phyloP scores from a whole-genome alignment of 495 filamentous ascomycete species.

The Xanthoparmelia taractica region DNA sequence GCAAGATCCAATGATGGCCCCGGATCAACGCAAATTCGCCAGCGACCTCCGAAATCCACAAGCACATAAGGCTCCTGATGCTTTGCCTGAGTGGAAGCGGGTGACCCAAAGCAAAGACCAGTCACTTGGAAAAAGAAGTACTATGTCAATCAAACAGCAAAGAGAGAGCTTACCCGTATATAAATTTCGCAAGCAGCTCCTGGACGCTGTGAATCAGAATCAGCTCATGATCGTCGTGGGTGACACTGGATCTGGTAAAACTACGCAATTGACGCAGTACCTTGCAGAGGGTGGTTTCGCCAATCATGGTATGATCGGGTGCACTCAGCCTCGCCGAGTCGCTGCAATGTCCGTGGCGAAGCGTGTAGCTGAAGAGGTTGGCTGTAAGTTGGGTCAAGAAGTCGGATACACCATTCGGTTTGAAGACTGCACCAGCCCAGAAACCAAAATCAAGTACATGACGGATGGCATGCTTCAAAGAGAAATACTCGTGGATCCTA shows the following conservation, averaged over 20 bases:
- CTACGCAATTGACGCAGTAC: slow-evolving; percentile 92
- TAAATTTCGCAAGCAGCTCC: slow-evolving; percentile 79
- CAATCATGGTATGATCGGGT: slow-evolving; percentile 87
- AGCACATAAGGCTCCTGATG: slow-evolving; percentile 50
- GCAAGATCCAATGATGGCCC: slow-evolving; percentile 90
- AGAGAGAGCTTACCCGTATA: slow-evolving; percentile 84
- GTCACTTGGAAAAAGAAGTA: slow-evolving; percentile 77
- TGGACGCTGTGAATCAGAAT: slow-evolving; percentile 80
- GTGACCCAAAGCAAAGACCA: slow-evolving; percentile 74
- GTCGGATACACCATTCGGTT: slow-evolving; percentile 98
- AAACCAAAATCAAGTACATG: slow-evolving; percentile 98
- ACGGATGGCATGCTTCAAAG: slow-evolving; percentile 97
- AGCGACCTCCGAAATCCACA: slow-evolving; percentile 62
- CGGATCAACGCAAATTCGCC: slow-evolving; percentile 79
- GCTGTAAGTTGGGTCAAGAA: slow-evolving; percentile 80
- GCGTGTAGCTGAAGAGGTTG: slow-evolving; percentile 94
- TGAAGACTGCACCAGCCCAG: slow-evolving; percentile 83
- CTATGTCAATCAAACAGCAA: slow-evolving; percentile 92
- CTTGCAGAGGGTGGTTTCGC: slow-evolving; percentile 87
- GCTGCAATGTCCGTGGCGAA: slow-evolving; percentile 96
- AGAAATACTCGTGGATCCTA: slow-evolving; percentile 85
- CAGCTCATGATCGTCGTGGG: slow-evolving; percentile 94
- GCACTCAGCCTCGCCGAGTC: slow-evolving; percentile 93
- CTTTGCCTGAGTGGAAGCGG: slow-evolving; percentile 88
- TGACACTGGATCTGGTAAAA: slow-evolving; percentile 96